Evolutionary conservation across 176 grass and related monocot species (phyloP).

Genomic region (Musa itinerans): DNA sequence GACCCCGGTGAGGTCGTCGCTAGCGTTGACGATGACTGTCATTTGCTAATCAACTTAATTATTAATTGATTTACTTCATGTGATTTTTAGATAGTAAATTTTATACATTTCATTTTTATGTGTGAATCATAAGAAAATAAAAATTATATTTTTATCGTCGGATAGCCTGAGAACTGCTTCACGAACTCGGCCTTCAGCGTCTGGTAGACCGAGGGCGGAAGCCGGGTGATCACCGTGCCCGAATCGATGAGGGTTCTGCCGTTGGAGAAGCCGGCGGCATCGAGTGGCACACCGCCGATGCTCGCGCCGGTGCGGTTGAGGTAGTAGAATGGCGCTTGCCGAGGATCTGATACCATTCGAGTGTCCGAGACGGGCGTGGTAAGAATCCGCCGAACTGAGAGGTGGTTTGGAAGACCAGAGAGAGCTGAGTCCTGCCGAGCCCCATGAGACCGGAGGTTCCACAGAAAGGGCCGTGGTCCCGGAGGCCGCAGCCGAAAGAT

Average conservation of each 20-base stretch:
- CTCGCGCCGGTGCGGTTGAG: conserved; percentile 58
- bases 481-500: conserved; percentile 78
- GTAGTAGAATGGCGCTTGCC: conserved; percentile 83
- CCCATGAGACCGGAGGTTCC: conserved; percentile 60
- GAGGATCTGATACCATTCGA: conserved; percentile 65
- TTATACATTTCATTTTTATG: too few relatives aligned
- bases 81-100: too few relatives aligned
- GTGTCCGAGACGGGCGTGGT: conserved; percentile 51
- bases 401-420: conserved; percentile 45
- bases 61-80: too few relatives aligned
- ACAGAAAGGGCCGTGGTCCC: conserved; percentile 59
- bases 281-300: conserved; percentile 34
- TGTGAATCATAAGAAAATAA: too few relatives aligned
- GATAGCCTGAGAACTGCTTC: conserved; percentile 50
- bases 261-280: conserved; percentile 33
- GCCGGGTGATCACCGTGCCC: conserved; percentile 85
- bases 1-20: conserved; percentile 89
- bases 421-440: conserved; percentile 53
- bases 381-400: conserved; percentile 46
- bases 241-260: conserved; percentile 74
- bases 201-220: conserved; percentile 65
- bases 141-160: neutral
- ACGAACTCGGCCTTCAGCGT: conserved; percentile 56
- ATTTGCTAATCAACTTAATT: neutral
- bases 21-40: conserved; percentile 81